Base-by-base conservation (phyloP, 2,329 filamentous ascomycete genomes). In the Setomelanomma holmii region DNA sequence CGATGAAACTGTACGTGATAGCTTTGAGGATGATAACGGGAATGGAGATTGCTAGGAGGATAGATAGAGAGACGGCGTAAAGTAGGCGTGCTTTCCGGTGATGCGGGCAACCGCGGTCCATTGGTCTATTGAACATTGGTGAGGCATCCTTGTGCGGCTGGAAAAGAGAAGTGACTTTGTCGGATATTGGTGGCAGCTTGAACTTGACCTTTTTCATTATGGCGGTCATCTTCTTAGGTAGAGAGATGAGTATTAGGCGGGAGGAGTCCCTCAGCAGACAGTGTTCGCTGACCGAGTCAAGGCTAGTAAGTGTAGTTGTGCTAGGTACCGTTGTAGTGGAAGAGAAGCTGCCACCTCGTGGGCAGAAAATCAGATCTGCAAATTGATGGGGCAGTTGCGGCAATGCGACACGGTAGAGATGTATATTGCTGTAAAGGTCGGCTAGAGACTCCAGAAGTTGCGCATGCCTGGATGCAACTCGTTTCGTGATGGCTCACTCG, bases 1-100 rank as follows among this genome's bases (percentile, higher is more conserved):
- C 67, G 43, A 73, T 64, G 57, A 74, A 74, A 46, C 55, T 63
- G 41, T 71, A 64, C 1, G 68, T 71, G 35, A 66, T 57, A 1
- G 63, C 66, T 36, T 72, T 70, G 20, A 73, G 60, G 0, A 51
- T 55, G 36, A 74, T 60, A 19, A 67, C 56, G 10, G 57, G 51
- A 14, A 57, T 55, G 0, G 68, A 58, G 19, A 68, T 55, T 1
- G 51, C 11, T 24, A 69, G 24, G 11, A 69, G 58, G 4, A 63
- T 4, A 0, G 58, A 33, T n/a, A 71, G 59, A 2, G 59, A 50
- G 8, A 59, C 21, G 21, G 53, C 34, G 45, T 67, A 64, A 1
- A 71, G 41, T 1, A 58, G 36, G 11, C 66, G 60, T n/a, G 66
- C 47, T 14, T 64, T 51, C 7, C 60, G 56, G 34, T 68, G 60